A percentile compares a stretch with the other conserved stretches of the same genome.
Conservation (phyloP, 768 basidiomycete species). For the Myochromella boudieri region DNA sequence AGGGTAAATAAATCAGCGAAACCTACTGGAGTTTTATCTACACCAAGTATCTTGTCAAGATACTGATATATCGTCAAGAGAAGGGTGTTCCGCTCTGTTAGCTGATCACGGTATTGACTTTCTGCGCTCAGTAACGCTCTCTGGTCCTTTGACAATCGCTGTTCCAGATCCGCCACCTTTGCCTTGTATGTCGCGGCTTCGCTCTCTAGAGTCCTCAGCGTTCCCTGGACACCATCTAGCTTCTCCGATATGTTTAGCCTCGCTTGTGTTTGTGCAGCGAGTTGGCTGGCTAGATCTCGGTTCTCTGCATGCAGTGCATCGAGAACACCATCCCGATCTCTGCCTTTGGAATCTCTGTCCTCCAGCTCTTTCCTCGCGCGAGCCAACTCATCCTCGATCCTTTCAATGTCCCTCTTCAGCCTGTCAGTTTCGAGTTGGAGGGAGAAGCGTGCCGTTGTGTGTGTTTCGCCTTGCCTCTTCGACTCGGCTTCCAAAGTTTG, state of each 20-base stretch:
- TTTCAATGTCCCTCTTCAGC: conserved; percentile 78
- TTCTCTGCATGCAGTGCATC: conserved; percentile 80
- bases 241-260: conserved; percentile 86
- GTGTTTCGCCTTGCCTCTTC: conserved; percentile 79
- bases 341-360: conserved; percentile 59
- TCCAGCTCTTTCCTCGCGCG: conserved; percentile 70
- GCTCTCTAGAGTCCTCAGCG: conserved; percentile 62
- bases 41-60: conserved; percentile 89
- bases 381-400: conserved; percentile 76
- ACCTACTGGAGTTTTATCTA: conserved; percentile 77
- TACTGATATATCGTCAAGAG: conserved; percentile 93
- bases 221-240: conserved; percentile 69
- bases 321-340: conserved; percentile 71
- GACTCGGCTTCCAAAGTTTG: conserved; percentile 72
- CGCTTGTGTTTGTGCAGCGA: conserved; percentile 86
- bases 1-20: not conserved
- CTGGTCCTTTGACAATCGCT: conserved; percentile 79
- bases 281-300: conserved; percentile 73
- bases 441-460: conserved; percentile 80
- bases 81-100: conserved; percentile 91
- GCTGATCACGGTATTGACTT: conserved; percentile 83
- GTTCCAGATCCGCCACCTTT: conserved; percentile 74
- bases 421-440: conserved; percentile 89
- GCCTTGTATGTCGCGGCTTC: conserved; percentile 63
- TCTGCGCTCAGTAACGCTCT: conserved; percentile 69